Conservation (phyloP, 306 rosid genomes). For the Sophora flavescens region DNA sequence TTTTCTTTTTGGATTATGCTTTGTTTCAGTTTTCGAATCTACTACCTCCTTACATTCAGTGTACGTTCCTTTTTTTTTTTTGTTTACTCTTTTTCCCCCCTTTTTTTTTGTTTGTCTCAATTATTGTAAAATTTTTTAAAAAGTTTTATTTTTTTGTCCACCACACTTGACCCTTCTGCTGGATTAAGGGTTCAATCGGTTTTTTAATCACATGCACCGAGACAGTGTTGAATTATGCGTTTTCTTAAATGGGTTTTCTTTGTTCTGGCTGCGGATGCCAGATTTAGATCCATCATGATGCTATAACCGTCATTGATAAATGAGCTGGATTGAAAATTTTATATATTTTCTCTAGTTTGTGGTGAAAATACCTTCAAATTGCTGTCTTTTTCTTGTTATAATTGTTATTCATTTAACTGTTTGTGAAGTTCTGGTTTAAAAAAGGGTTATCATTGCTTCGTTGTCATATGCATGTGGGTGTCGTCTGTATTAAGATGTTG, state of each 20-base stretch:
- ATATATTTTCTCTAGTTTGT: constrained; percentile 29
- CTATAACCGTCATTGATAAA: constrained; percentile 22
- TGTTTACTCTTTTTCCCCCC: background rate
- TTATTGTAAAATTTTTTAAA: constrained; percentile 2
- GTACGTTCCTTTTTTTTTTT: constrained; percentile 37
- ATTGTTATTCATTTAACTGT: background rate
- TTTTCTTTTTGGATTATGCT: constrained; percentile 33
- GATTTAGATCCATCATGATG: constrained; percentile 57
- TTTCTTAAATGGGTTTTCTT: constrained; percentile 27
- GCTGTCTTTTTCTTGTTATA: background rate
- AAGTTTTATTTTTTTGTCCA: background rate
- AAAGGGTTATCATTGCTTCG: constrained; percentile 23
- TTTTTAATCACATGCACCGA: constrained; percentile 57
- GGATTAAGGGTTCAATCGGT: constrained; percentile 38
- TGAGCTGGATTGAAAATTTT: constrained; percentile 27
- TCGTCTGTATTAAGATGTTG: constrained; percentile 18
- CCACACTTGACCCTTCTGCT: constrained; percentile 21
- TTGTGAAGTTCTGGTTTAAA: constrained; percentile 21
- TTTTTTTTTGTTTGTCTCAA: constrained; percentile 12
- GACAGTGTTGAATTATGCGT: constrained; percentile 46
- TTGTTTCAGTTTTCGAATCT: constrained; percentile 42
- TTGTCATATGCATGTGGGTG: constrained; percentile 50
- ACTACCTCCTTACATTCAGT: constrained; percentile 48
- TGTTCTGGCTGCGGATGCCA: constrained; percentile 34
- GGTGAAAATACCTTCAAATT: constrained; percentile 18